phyloP scores from a whole-genome alignment of 2,329 filamentous ascomycete genomes.

The Neonectria coccinea region DNA sequence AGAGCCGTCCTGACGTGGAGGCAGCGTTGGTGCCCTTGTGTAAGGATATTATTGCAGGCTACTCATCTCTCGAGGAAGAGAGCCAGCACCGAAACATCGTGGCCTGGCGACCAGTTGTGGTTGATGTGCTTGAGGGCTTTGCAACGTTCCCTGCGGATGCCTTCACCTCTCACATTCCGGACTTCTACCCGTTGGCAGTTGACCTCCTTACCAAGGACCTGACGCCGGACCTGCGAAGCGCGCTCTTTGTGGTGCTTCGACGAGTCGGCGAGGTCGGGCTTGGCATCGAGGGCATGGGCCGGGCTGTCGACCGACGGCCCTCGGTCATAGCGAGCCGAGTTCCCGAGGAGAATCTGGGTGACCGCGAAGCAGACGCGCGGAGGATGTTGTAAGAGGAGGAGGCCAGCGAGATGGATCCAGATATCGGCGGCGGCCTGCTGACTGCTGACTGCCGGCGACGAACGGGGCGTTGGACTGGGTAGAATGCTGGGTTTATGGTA shows the following conservation, averaged over 20 bases:
- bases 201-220: slow-evolving; percentile 87
- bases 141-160: slow-evolving; percentile 82
- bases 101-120: slow-evolving; percentile 96
- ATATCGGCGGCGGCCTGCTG: slow-evolving; percentile 22
- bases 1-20: slow-evolving; percentile 86
- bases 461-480: slow-evolving; percentile 48
- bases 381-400: slow-evolving; percentile 49
- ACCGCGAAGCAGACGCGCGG: slow-evolving; percentile 50
- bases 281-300: slow-evolving; percentile 65
- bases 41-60: slow-evolving; percentile 90
- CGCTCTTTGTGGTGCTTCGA: slow-evolving; percentile 81
- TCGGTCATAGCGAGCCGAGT: slow-evolving; percentile 55
- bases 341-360: slow-evolving; percentile 45
- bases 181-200: slow-evolving; percentile 88
- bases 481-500: slow-evolving; percentile 44
- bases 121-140: slow-evolving; percentile 95
- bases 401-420: slow-evolving; percentile 13
- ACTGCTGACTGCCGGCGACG: slow-evolving; percentile 23
- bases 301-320: slow-evolving; percentile 50
- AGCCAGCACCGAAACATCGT: slow-evolving; percentile 97
- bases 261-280: slow-evolving; percentile 84
- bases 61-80: slow-evolving; percentile 90
- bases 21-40: slow-evolving; percentile 93
- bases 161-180: slow-evolving; percentile 82
- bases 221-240: slow-evolving; percentile 79